These are phyloP conservation scores for Moelleriella libera DNA, from an alignment of 2,329 filamentous ascomycete species.

Conservation along the genomic window DNA sequence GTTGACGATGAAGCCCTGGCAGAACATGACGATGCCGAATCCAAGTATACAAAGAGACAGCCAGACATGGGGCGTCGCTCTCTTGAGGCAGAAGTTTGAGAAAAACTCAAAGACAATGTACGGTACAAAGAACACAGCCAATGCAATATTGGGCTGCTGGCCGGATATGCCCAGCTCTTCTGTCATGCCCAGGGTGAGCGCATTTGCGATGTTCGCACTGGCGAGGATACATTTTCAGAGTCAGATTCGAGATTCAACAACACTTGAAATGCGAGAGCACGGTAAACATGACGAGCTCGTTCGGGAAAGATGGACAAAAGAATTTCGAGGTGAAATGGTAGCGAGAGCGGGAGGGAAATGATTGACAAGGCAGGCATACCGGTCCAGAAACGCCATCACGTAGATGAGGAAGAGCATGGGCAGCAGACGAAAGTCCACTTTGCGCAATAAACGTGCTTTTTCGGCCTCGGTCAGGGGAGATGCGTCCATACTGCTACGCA, in stretches of 20 bases:
- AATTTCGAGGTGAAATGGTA: background rate
- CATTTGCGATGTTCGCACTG: conserved; percentile 2
- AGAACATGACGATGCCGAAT: conserved; percentile 4
- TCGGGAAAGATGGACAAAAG: background rate
- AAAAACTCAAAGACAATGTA: conserved; percentile 11
- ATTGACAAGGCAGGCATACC: background rate
- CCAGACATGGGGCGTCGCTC: conserved; percentile 1
- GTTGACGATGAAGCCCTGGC: conserved; percentile 5
- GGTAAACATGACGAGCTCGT: no score
- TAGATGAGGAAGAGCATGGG: conserved; percentile 4
- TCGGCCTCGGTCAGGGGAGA: background rate
- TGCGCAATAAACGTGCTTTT: conserved; percentile 1
- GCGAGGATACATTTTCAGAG: background rate
- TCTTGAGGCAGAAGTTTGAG: conserved; percentile 8
- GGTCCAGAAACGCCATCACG: conserved; percentile 3
- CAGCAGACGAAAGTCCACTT: conserved; percentile 1
- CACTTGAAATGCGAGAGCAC: background rate
- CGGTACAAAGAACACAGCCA: conserved; percentile 9
- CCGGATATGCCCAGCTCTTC: conserved; percentile 3
- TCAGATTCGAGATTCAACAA: background rate
- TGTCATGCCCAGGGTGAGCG: conserved; percentile 4
- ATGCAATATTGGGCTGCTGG: conserved; percentile 6
- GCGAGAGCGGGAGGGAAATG: background rate
- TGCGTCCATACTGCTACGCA: background rate
- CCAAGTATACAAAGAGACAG: conserved; percentile 1